Evolutionary conservation across 1,139 yeast species (phyloP), one percentile per base, ranked within the genome.

Genomic region (Meyerozyma guilliermondii): DNA sequence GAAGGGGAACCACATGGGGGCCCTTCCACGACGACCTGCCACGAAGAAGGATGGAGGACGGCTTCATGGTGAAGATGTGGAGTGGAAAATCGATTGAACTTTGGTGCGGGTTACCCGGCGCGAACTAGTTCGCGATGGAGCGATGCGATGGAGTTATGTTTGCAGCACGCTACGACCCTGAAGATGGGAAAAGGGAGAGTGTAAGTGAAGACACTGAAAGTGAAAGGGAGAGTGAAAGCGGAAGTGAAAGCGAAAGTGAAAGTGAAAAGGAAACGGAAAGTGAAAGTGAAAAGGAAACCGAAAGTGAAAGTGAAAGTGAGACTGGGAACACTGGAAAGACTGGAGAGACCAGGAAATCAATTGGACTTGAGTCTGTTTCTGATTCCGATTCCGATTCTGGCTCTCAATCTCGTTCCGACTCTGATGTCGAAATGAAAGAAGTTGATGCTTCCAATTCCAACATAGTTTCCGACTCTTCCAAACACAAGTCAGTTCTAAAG

Each of bases 1-100:
- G 97, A 41, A 92, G 74, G 4, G 98, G 97, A 16, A 91, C 98
- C 48, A 92, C 84, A 59, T 84, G 85, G 7, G 98, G 98, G 22
- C 97, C 96, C 60, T 87, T 87, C 95, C 95, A 87, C 10, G 83
- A 87, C 1, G 95, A 83, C 55, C 95, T 78, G 50, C 76, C 75
- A 39, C 55, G 59, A 48, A 85, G 67, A 40, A 79, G 63, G 39
- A 67, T 60, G 46, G 79, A 56, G 27, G 83, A 62, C 39, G 85
- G 74, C 64, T 79, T 76, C 94, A 85, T 85, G 48, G 49, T 50
- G 35, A 7, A 20, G 22, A 35, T 14, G 24, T 36, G 22, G 35
- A 17, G 29, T 26, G 22, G 40, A 39, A 40, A 24, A 23, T 38
- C 35, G 29, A 20, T 18, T 8, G 7, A 16, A 9, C 8, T 31